Base-by-base conservation (phyloP, 257 asterid species). In the Solanum piurae region DNA sequence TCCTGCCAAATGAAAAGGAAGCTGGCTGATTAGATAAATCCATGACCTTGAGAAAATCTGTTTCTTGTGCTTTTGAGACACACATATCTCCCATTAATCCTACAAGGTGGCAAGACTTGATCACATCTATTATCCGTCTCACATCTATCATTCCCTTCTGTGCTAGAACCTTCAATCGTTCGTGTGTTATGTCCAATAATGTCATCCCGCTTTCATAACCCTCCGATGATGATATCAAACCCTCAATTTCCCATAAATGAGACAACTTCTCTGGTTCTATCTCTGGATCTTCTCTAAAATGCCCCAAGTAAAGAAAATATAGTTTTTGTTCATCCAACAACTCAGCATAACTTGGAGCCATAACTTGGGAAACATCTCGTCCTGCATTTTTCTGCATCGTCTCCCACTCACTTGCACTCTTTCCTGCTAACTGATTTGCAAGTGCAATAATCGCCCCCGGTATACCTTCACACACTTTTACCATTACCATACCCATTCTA, bases 261-360 rank as follows among this genome's bases (percentile, higher is more conserved):
- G 21, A 84, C 12, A 90, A 2, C 6, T 85, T 90, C 10, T 86
- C 90, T 3, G 46, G 60, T 3, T 46, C 71, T 23, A 90, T 84
- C 55, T 37, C 34, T 12, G 74, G 46, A 84, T 83, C 89, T 21
- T 52, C 10, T 0, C 90, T 89, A 25, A 91, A 93, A 27, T 9
- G 82, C 20, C 91, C 91, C 79, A 93, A 42, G 36, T 89, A 90
- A 3, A 89, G 90, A 38, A 91, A 88, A 40, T 88, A 90, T 13
- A 88, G 89, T 87, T 91, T 90, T 79, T 86, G 40, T 0, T 62
- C 37, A 46, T 66, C 31, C 3, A 86, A 52, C 62, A 92, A 87
- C 6, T 58, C 6, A 21, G 64, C 13, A 64, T 90, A 92, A 69
- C 80, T 75, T 23, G 18, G 23, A 27, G 36, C 44, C 23, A 82